Evolutionary conservation across 306 rosid genomes (phyloP).

Genomic region (Begonia loranthoides): DNA sequence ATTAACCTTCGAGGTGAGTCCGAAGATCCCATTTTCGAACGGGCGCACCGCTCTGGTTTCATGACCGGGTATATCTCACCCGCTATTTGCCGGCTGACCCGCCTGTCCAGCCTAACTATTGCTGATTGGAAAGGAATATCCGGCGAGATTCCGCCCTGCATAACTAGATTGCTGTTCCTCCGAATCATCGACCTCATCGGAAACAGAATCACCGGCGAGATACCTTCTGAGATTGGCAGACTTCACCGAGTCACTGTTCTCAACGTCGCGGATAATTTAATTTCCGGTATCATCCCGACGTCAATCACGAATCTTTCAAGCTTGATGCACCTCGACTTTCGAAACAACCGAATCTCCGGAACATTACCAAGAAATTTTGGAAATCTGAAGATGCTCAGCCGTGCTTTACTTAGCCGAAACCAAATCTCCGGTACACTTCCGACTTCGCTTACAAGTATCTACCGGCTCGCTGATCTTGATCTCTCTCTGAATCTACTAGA

Average conservation of each 20-base stretch:
- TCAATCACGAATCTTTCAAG: conserved; percentile 34
- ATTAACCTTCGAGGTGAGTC: conserved; percentile 90
- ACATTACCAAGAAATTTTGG: conserved; percentile 34
- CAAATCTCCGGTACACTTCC: conserved; percentile 52
- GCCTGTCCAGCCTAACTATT: conserved; percentile 60
- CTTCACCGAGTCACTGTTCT: conserved; percentile 58
- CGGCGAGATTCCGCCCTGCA: conserved; percentile 74
- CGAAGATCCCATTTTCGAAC: conserved; percentile 53
- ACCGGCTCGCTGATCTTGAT: conserved; percentile 84
- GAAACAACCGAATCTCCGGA: conserved; percentile 65
- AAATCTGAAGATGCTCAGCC: conserved; percentile 54
- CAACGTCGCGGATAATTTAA: conserved; percentile 63
- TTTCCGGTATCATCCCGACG: conserved; percentile 51
- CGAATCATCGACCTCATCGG: conserved; percentile 82
- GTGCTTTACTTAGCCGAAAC: conserved; percentile 73
- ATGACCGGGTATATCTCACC: conserved; percentile 82
- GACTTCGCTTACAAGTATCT: conserved; percentile 31
- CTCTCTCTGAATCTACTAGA: conserved; percentile 48
- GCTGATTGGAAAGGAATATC: conserved; percentile 95
- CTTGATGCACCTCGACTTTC: conserved; percentile 74
- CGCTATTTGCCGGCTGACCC: conserved; percentile 45
- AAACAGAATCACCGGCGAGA: conserved; percentile 41
- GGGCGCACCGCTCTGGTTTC: conserved; percentile 50
- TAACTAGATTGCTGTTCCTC: conserved; percentile 52
- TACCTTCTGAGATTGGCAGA: conserved; percentile 51